Evolutionary conservation across 257 asterid species (phyloP), one percentile per base, ranked within the genome.

Genomic region (Solanum chiquidenum): DNA sequence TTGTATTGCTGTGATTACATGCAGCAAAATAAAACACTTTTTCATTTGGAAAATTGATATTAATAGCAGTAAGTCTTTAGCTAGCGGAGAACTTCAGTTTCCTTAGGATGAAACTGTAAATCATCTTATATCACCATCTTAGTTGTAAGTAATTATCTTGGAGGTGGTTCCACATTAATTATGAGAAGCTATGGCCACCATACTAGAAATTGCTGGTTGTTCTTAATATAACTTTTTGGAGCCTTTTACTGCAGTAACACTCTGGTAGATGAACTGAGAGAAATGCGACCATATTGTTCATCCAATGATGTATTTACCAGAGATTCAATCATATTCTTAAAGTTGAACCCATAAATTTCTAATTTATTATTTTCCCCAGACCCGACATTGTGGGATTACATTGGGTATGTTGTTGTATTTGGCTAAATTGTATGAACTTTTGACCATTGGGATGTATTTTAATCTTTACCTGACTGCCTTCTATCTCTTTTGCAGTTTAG

Each of bases 401-500:
- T 5, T 9, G 31, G 71, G 31, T 62, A n/a, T 62, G 71, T n/a
- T 62, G 31, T 77, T 77, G 58, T 74, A 75, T 12, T 77, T 77
- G 37, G 37, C 64, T 42, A 8, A 77, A 42, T 42, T 79, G 9
- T 27, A 79, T 79, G 21, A 44, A 46, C 14, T 82, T 82, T 33
- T 82, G 40, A 25, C 69, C 29, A 5, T 6, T 46, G 44, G 44
- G 20, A 82, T 68, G 31, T 42, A 55, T 85, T 44, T 23, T 13
- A 79, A 85, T 31, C 68, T 49, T 21, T 33, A 87, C 86, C 27
- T 21, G 27, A 9, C 46, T 72, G 12, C 25, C 12, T 23, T 58
- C 27, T n/a, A 35, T 86, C 83, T 58, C 9, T 79, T 76, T 89
- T 92, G 89, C 95, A 96, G 98, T 95, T 95, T 89, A 94, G 95